phyloP scores from a whole-genome alignment of 2,329 filamentous ascomycete species.

The Calycina marina region DNA sequence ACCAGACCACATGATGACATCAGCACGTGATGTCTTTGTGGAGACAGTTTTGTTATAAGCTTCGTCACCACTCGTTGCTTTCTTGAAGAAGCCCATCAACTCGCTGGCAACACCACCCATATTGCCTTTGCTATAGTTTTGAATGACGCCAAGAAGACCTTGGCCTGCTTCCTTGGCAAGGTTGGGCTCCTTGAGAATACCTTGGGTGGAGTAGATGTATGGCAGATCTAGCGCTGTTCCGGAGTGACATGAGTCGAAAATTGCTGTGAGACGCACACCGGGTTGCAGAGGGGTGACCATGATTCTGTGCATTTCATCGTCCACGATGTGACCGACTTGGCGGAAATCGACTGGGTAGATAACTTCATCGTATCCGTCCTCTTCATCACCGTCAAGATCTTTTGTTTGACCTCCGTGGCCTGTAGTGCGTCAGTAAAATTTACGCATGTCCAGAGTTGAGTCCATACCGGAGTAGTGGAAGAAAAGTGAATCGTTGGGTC shows the following conservation, averaged over 20 bases:
- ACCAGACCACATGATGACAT: slow-evolving; percentile 96
- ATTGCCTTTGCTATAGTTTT: slow-evolving; percentile 62
- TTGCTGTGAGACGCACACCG: slow-evolving; percentile 65
- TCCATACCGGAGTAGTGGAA: slow-evolving; percentile 92
- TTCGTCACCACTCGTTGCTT: slow-evolving; percentile 64
- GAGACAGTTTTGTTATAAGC: slow-evolving; percentile 66
- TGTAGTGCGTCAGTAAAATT: slow-evolving; percentile 19
- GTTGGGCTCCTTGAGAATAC: slow-evolving; percentile 54
- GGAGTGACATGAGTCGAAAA: slow-evolving; percentile 57
- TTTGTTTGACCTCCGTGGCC: slow-evolving; percentile 72
- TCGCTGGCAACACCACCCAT: slow-evolving; percentile 66
- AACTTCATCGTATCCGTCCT: slow-evolving; percentile 71
- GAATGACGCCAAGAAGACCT: slow-evolving; percentile 44
- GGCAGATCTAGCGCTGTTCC: slow-evolving; percentile 51
- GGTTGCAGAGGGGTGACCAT: slow-evolving; percentile 65
- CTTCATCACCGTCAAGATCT: slow-evolving; percentile 66
- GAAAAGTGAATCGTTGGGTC: slow-evolving; percentile 86
- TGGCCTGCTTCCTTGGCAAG: slow-evolving; percentile 53
- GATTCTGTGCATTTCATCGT: slow-evolving; percentile 68
- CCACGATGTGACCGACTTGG: slow-evolving; percentile 65
- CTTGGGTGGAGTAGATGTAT: slow-evolving; percentile 56
- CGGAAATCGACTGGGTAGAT: slow-evolving; percentile 75
- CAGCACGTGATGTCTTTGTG: slow-evolving; percentile 86
- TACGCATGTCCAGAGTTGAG: slow-evolving; percentile 8
- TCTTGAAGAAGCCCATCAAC: slow-evolving; percentile 77